These are phyloP conservation scores for Simplicillium aogashimaense DNA, from an alignment of 2,329 filamentous ascomycete species.

Conservation along the genomic window DNA sequence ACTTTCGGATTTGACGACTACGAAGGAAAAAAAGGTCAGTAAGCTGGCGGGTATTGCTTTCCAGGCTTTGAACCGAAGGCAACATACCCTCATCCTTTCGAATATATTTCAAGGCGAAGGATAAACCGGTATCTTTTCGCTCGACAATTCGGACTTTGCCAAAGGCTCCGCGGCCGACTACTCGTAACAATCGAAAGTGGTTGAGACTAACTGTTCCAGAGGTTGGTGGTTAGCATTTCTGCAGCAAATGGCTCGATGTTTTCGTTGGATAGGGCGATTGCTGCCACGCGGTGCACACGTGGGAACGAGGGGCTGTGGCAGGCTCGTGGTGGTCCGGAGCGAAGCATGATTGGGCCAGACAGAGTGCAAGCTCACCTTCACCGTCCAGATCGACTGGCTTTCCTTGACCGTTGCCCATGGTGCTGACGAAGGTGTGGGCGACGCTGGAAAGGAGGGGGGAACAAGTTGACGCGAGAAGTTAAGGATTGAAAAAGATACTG, in stretches of 20 bases:
- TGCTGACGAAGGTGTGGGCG: slow-evolving; percentile 13
- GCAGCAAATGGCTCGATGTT: slow-evolving; percentile 5
- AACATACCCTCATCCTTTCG: slow-evolving; percentile 88
- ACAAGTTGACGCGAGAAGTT: no score
- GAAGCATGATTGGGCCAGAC: slow-evolving; percentile 4
- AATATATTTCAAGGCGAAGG: slow-evolving; percentile 96
- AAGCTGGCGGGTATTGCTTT: slow-evolving; percentile 8
- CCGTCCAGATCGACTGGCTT: slow-evolving; percentile 88
- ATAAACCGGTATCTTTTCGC: slow-evolving; percentile 86
- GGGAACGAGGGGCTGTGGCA: slow-evolving; percentile 12
- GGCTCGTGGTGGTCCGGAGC: slow-evolving; percentile 7
- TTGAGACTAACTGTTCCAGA: slow-evolving; percentile 72
- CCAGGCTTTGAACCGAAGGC: not conserved
- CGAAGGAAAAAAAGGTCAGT: slow-evolving; percentile 10
- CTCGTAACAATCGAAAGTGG: slow-evolving; percentile 88
- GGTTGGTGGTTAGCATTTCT: slow-evolving; percentile 1
- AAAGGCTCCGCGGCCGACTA: slow-evolving; percentile 96
- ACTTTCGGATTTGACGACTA: slow-evolving; percentile 93
- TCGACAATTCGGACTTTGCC: slow-evolving; percentile 98
- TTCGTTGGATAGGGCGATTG: slow-evolving; percentile 2
- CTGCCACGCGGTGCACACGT: slow-evolving; percentile 15
- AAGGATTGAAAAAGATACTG: no score
- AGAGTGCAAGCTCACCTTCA: slow-evolving; percentile 54
- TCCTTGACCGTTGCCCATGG: slow-evolving; percentile 91
- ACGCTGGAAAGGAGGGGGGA: slow-evolving; percentile 4